A percentile compares a stretch with the other conserved stretches of the same genome.
Evolutionary conservation across 1,139 yeast species (phyloP).

Genomic region (Pichia sp.): DNA sequence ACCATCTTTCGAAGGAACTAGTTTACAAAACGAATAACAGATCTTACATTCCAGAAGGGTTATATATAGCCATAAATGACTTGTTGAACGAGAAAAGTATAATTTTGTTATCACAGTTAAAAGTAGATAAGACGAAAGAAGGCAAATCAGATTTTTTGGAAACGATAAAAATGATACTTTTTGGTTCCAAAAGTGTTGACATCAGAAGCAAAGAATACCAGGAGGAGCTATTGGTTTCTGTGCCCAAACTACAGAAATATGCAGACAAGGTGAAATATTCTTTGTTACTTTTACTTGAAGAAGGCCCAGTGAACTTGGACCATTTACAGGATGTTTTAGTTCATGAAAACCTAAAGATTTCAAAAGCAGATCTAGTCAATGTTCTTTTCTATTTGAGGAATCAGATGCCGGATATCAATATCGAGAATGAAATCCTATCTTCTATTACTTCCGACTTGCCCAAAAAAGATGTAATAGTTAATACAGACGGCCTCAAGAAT

Average conservation of each 20-base stretch:
- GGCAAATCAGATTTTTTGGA: neutral
- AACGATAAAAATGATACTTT: neutral
- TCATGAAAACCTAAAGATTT: neutral
- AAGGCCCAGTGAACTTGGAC: conserved; percentile 5
- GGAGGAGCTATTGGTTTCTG: neutral
- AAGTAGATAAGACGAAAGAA: neutral
- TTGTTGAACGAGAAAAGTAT: conserved; percentile 25
- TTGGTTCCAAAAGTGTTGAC: neutral
- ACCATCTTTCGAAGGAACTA: conserved; percentile 16
- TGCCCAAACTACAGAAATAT: neutral
- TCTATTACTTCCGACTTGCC: no score
- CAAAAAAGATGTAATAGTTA: conserved; percentile 1
- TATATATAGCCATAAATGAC: conserved; percentile 27
- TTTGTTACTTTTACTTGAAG: neutral
- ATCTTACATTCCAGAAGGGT: conserved; percentile 25
- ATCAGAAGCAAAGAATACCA: neutral
- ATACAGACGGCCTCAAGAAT: conserved; percentile 21
- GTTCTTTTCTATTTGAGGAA: conserved; percentile 22
- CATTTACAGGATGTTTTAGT: conserved; percentile 5
- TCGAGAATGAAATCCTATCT: conserved; percentile 2
- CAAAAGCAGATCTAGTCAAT: conserved; percentile 20
- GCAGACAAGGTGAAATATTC: neutral
- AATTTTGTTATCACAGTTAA: conserved; percentile 21
- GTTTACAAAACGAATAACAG: conserved; percentile 11
- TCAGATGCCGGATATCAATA: conserved; percentile 9